Base-by-base conservation (phyloP, 805 yeast genomes). In the Candida germanica region DNA sequence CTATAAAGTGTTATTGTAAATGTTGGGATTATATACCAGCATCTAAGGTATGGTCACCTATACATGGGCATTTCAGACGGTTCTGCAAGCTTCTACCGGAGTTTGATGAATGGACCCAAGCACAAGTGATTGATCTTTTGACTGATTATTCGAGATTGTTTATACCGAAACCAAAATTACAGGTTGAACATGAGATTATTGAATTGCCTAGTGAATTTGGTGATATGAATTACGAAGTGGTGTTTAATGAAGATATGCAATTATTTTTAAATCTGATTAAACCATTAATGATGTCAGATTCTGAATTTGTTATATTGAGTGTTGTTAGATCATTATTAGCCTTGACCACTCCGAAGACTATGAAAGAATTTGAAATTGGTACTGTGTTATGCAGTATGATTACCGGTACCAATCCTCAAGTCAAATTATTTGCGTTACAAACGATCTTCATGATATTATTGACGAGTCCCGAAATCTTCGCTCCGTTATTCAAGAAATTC, bases 81-180 rank as follows among this genome's bases (percentile, higher is more conserved):
- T 71, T 73, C 33, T 78, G 87, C 40, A 51, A 62, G 1, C 57
- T 69, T 21, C 43, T 77, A 18, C 45, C 51, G 0, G 66, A 71
- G 1, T 66, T 91, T 36, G 95, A 88, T 40, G 82, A 80, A 35
- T 86, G 88, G 83, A 61, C 87, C 6, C 88, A 84, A 50, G 56
- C 71, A 0, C 51, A 65, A 8, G 56, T 80, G 11, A 61, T 87
- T 14, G 85, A 84, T 31, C 47, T 85, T 4, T 62, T 89, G 33
- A 73, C 81, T 0, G 75, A 77, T 34, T 93, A 93, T 55, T 66
- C 78, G 22, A 72, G 88, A 35, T 47, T 58, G 6, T 88, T 70
- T 52, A 51, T 88, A 24, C 73, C 79, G 3, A 63, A 69, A 33
- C 85, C 93, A 2, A 60, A 58, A 24, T 47, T 74, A 9, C 31